These are phyloP conservation scores for Phytophthora nicotianae DNA, from an alignment of 352 stramenopile species.

Conservation along the genomic window DNA sequence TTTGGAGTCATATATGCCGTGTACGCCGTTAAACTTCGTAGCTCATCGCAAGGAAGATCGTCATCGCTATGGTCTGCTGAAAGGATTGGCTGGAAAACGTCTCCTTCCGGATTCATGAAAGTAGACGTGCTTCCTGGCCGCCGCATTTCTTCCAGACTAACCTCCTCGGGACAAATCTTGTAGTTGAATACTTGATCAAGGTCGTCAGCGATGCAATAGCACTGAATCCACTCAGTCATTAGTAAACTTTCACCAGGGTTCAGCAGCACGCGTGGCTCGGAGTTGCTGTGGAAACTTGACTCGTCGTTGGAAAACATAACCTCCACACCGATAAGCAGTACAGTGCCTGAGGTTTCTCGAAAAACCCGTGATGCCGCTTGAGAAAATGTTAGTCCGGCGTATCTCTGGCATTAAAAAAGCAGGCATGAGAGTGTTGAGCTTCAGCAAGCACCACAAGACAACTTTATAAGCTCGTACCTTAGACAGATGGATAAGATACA, in stretches of 20 bases:
- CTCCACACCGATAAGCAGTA: conserved; percentile 83
- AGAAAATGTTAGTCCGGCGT: conserved; percentile 72
- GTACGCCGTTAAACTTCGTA: conserved; percentile 60
- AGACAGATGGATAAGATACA: conserved; percentile 83
- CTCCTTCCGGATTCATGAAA: conserved; percentile 52
- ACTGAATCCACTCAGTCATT: conserved; percentile 81
- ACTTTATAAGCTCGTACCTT: conserved; percentile 40
- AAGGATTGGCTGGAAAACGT: conserved; percentile 59
- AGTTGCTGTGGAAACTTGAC: conserved; percentile 23
- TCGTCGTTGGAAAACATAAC: conserved; percentile 63
- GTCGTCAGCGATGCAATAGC: conserved; percentile 88
- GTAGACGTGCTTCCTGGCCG: conserved; percentile 33
- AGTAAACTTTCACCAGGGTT: conserved; percentile 78
- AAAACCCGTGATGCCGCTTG: conserved; percentile 67
- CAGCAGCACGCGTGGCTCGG: conserved; percentile 72
- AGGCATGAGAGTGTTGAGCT: neutral
- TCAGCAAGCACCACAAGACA: neutral
- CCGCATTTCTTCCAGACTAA: conserved; percentile 49
- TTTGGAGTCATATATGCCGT: conserved; percentile 53
- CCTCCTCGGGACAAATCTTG: conserved; percentile 57
- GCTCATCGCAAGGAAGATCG: conserved; percentile 38
- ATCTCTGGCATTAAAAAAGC: conserved; percentile 49
- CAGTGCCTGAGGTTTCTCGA: conserved; percentile 61
- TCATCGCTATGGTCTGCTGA: conserved; percentile 28
- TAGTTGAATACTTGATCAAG: conserved; percentile 67